Evolutionary conservation across 345 rosid genomes (phyloP).

Genomic region (Brassica carinata): DNA sequence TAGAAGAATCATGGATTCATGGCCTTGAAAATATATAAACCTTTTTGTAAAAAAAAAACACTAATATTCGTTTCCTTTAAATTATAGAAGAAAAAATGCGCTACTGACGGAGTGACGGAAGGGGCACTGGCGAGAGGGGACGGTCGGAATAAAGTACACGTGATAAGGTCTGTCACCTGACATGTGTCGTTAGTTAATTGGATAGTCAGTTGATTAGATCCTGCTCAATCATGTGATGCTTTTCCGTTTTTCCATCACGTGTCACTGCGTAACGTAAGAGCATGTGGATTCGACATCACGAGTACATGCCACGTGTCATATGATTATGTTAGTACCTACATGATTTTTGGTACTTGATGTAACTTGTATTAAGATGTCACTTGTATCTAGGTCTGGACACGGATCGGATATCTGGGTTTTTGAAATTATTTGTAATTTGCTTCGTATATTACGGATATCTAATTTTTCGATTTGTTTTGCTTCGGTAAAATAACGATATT

Average conservation of each 20-base stretch:
- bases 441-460: too few relatives aligned
- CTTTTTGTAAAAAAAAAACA: neutral
- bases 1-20: neutral
- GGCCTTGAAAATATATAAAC: neutral
- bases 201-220: conserved; percentile 33
- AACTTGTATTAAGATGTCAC: neutral
- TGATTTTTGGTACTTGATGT: conserved; percentile 17
- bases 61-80: neutral
- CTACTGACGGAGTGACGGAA: conserved; percentile 23
- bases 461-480: too few relatives aligned
- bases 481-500: too few relatives aligned
- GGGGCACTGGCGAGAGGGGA: conserved; percentile 33
- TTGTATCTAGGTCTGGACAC: too few relatives aligned
- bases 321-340: conserved; percentile 9
- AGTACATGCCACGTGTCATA: conserved; percentile 48
- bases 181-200: conserved; percentile 7
- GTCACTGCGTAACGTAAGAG: conserved; percentile 22
- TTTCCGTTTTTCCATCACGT: conserved; percentile 50
- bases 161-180: conserved; percentile 24
- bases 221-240: conserved; percentile 40
- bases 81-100: neutral
- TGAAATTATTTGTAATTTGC: too few relatives aligned
- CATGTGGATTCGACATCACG: conserved; percentile 48
- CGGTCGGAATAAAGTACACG: conserved; percentile 40
- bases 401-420: too few relatives aligned